Evolutionary conservation across 2,329 filamentous ascomycete genomes (phyloP), one percentile per base, ranked within the genome.

Genomic region (Colletotrichum cuscutae): DNA sequence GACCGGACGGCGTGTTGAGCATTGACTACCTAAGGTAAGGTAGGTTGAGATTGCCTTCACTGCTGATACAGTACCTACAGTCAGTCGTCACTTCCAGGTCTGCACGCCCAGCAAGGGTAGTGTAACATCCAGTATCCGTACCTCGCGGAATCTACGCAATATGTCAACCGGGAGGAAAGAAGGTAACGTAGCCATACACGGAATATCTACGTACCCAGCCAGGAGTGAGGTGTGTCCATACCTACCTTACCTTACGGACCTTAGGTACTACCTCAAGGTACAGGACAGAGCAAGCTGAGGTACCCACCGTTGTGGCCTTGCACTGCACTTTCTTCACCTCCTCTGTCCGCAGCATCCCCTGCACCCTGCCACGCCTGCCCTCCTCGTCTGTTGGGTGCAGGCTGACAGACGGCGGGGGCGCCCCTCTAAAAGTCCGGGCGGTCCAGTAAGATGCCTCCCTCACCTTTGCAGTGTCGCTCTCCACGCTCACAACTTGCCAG

Each of bases 311-410:
- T n/a, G 42, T 63, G 37, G 42, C 15, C 42, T 63, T 26, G 46
- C 28, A 5, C 30, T 63, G 46, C 28, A 30, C 59, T 49, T 59
- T 69, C 59, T 46, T 54, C 65, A 57, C 57, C 52, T 60, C 37
- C 52, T 60, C 37, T 52, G 68, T 68, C 64, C 49, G 52, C 63
- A 61, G 49, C 37, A 35, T 62, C 32, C 42, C n/a, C 13, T 56
- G 53, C 22, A 28, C 22, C 26, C 42, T 53, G n/a, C 54, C 19
- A 49, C 42, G 42, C n/a, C 22, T 26, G 30, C 19, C 7, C 32
- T 32, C 56, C 66, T 26, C 52, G 70, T 60, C 59, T 54, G 56
- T 65, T 66, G 65, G 70, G 69, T 70, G 70, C 70, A 60, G 65
- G 69, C 69, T 62, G 64, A 53, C 52, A 58, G 64, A 28, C 30